Conservation (phyloP, 257 asterid genomes). For the Apocynum venetum region DNA sequence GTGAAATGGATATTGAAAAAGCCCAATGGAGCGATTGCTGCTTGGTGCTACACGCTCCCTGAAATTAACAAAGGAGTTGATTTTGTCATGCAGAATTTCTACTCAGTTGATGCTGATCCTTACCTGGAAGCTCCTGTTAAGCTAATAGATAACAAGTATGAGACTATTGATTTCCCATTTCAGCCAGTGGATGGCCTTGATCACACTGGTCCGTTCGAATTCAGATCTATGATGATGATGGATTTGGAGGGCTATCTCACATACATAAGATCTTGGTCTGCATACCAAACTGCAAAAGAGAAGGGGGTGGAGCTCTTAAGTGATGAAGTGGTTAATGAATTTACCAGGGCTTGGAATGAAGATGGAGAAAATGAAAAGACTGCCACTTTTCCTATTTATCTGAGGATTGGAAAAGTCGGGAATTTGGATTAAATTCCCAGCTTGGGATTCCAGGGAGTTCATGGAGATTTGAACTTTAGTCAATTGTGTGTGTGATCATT, state of each 20-base stretch:
- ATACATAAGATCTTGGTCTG: conserved; percentile 58
- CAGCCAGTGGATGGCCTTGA: conserved; percentile 48
- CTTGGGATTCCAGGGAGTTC: too few relatives aligned
- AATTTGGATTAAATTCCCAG: background rate
- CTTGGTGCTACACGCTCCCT: conserved; percentile 71
- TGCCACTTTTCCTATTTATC: conserved; percentile 43
- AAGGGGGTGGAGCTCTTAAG: conserved; percentile 57
- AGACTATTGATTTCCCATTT: conserved; percentile 51
- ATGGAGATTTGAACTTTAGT: too few relatives aligned
- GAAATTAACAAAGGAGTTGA: conserved; percentile 43
- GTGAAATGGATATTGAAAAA: conserved; percentile 52
- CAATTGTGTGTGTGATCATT: too few relatives aligned
- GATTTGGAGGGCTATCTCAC: conserved; percentile 45
- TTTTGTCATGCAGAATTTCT: conserved; percentile 29
- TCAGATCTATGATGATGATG: conserved; percentile 39
- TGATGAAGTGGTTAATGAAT: conserved; percentile 34
- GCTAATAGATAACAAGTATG: conserved; percentile 20
- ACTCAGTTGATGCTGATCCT: conserved; percentile 27
- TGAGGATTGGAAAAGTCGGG: conserved; percentile 66
- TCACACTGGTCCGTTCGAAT: conserved; percentile 48
- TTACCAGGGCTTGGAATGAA: conserved; percentile 48
- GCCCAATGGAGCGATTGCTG: conserved; percentile 66
- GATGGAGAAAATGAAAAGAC: conserved; percentile 31
- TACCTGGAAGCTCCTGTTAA: conserved; percentile 32
- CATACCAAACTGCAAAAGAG: conserved; percentile 51